These are phyloP conservation scores for Arthrinium phaeospermum DNA, from an alignment of 2,329 filamentous ascomycete species.

Conservation along the genomic window DNA sequence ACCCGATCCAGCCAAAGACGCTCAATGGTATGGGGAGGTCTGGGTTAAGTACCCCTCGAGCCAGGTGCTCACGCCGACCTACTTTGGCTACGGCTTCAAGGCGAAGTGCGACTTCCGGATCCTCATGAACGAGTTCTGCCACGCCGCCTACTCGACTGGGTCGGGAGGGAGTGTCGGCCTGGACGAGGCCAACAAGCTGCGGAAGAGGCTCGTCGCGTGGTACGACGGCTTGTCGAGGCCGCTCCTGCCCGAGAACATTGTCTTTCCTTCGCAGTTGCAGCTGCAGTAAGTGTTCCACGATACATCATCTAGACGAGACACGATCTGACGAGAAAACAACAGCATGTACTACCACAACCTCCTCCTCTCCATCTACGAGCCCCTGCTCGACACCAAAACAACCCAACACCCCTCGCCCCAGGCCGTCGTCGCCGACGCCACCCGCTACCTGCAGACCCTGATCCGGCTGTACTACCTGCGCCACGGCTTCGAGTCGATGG, in stretches of 20 bases:
- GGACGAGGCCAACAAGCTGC: not conserved
- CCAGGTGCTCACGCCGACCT: constrained; percentile 29
- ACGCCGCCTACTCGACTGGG: constrained; percentile 26
- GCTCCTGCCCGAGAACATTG: not conserved
- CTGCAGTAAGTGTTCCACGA: not conserved
- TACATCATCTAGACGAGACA: not conserved
- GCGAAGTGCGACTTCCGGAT: constrained; percentile 36
- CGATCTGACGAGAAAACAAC: not conserved
- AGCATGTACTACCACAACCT: constrained; percentile 35
- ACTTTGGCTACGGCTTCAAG: constrained; percentile 35
- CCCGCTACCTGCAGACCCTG: constrained; percentile 39
- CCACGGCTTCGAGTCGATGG: constrained; percentile 40
- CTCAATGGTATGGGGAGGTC: constrained; percentile 39
- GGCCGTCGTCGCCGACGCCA: constrained; percentile 32
- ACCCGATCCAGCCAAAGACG: constrained; percentile 35
- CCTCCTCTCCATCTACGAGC: constrained; percentile 35
- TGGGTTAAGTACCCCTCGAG: constrained; percentile 38
- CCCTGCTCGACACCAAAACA: constrained; percentile 25
- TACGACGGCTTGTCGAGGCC: not conserved
- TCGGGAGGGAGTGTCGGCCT: not conserved
- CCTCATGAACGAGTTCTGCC: constrained; percentile 35
- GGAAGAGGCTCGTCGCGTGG: not conserved
- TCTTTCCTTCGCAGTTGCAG: not conserved
- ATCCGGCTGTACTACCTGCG: constrained; percentile 42
- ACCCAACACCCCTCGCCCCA: constrained; percentile 23